Base-by-base conservation (phyloP, 148 eudicot genomes). In the Arctostaphylos glauca region DNA sequence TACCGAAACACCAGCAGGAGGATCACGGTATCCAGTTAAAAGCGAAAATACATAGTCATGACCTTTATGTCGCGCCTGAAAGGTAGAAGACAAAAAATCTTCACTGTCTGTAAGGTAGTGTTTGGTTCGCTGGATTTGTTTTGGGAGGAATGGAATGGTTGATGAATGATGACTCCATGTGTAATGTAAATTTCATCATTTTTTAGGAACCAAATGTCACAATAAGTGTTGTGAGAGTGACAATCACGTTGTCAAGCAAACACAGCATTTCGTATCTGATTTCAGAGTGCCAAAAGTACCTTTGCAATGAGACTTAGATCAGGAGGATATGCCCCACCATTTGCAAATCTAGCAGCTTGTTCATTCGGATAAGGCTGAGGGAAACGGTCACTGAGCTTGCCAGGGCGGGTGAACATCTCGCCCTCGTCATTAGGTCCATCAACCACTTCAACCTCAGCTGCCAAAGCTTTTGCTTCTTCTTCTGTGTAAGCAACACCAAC, bases 391-490 rank as follows among this genome's bases (percentile, higher is more conserved):
- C 94, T 94, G 50, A 94, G 84, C 80, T 94, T 93, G 73, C 98
- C 98, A 64, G 98, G 93, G 74, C 93, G 94, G 47, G 93, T 87
- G 79, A 91, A 92, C 98, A 93, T 93, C 81, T 94, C 98, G 78
- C 98, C 98, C 91, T 94, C 96, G 72, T 94, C 98, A 86, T 93
- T 94, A 55, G 98, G 98, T 43, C 98, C 96, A 87, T 94, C 96
- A 82, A 79, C 90, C 74, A 94, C 94, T 88, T 94, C 96, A 86
- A 94, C 92, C 88, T 94, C 98, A 52, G 94, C 94, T 38, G 96
- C 98, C 92, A 94, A 90, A 66, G 92, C 94, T 81, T 94, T 94
- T 21, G 92, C 89, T 86, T 94, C 98, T 19, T 94, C 98, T 81
- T 94, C 98, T 7, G 98, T 94, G 86, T 94, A 94, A 79, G 98